Percentiles rank a stretch among this genome's conserved stretches.
Evolutionary conservation across 148 eudicot species (phyloP).

Genomic region (Cornus florida): DNA sequence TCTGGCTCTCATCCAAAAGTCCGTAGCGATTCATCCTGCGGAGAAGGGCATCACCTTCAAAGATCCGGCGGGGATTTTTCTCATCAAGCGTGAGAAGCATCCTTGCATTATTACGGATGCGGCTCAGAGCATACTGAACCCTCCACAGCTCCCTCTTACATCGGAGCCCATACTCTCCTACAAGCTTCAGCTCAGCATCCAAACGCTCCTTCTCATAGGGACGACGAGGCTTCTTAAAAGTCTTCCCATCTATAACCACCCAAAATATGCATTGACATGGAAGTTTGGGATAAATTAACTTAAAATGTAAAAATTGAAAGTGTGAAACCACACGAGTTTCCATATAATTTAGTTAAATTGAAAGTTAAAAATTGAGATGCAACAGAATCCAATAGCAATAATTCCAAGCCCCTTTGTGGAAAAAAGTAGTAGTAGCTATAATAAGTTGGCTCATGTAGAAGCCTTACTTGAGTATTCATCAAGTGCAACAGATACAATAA

Average conservation of each 20-base stretch:
- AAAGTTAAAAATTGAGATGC: no score
- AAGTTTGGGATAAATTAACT: no score
- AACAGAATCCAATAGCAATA: no score
- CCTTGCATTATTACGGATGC: conserved; percentile 23
- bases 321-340: no score
- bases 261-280: background rate
- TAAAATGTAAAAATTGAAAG: no score
- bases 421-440: no score
- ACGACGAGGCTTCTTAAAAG: conserved; percentile 25
- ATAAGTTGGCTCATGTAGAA: no score
- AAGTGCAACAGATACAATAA: no score
- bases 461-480: no score
- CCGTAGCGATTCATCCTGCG: conserved; percentile 23
- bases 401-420: no score
- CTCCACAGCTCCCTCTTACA: conserved; percentile 29
- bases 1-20: conserved; percentile 19
- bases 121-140: conserved; percentile 26
- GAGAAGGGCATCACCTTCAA: conserved; percentile 27
- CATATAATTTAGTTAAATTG: no score
- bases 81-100: conserved; percentile 25
- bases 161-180: conserved; percentile 23
- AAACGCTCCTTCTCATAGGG: conserved; percentile 28
- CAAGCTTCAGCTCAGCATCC: conserved; percentile 26
- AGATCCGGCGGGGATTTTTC: conserved; percentile 24
- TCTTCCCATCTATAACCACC: conserved; percentile 12